phyloP scores from a whole-genome alignment of 805 yeast genomes.

The Barnettozyma sucrosica region DNA sequence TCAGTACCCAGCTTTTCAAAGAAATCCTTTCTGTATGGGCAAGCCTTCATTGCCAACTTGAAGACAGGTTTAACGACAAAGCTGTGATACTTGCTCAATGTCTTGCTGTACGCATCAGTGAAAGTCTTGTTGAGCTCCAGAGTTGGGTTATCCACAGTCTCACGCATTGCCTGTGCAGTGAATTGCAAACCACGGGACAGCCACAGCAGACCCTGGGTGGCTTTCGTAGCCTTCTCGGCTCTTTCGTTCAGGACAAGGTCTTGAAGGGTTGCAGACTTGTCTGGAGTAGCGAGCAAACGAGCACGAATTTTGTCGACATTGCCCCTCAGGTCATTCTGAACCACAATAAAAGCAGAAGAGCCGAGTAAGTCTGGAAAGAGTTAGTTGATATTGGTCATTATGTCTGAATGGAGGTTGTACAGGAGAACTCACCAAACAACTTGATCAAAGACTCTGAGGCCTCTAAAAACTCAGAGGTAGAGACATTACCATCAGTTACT shows the following conservation, averaged over 20 bases:
- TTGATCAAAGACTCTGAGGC: conserved; percentile 82
- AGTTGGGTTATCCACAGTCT: conserved; percentile 56
- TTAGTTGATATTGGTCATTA: not conserved
- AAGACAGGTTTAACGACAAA: conserved; percentile 80
- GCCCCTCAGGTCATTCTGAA: conserved; percentile 84
- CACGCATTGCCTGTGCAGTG: conserved; percentile 86
- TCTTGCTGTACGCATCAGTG: conserved; percentile 78
- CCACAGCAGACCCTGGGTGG: conserved; percentile 91
- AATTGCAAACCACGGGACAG: conserved; percentile 78
- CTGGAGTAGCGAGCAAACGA: conserved; percentile 61
- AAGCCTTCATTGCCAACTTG: conserved; percentile 91
- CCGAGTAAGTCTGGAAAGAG: conserved; percentile 54
- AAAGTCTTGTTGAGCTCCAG: conserved; percentile 70
- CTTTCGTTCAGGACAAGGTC: conserved; percentile 71
- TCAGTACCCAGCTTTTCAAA: conserved; percentile 77
- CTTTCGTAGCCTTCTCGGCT: conserved; percentile 56
- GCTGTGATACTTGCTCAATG: conserved; percentile 75
- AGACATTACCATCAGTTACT: conserved; percentile 52
- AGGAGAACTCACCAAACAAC: conserved; percentile 56
- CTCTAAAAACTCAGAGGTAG: conserved; percentile 71
- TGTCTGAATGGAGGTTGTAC: not conserved
- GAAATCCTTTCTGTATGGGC: conserved; percentile 85
- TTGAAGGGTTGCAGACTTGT: conserved; percentile 61
- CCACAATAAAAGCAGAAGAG: conserved; percentile 78
- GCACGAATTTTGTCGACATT: conserved; percentile 72